These are phyloP conservation scores for Penicillium palitans DNA, from an alignment of 2,329 filamentous ascomycete species.

Conservation along the genomic window DNA sequence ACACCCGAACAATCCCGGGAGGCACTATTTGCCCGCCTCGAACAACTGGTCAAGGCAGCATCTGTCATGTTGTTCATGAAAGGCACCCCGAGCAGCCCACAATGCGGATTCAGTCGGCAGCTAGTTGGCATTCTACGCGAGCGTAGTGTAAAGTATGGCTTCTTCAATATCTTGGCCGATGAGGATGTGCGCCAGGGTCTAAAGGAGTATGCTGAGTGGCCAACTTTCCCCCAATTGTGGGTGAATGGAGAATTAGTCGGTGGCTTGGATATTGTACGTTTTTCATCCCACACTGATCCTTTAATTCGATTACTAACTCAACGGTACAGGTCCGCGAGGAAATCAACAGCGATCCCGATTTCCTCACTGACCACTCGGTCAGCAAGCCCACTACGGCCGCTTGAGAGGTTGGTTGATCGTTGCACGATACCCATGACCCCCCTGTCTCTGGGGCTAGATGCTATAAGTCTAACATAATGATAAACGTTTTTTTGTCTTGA, in stretches of 20 bases:
- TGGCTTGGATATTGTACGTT: slow-evolving; percentile 88
- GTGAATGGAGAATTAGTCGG: slow-evolving; percentile 87
- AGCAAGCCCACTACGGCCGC: slow-evolving; percentile 33
- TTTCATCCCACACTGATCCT: neutral
- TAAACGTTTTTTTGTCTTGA: slow-evolving; percentile 18
- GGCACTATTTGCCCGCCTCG: slow-evolving; percentile 77
- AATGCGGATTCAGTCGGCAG: slow-evolving; percentile 92
- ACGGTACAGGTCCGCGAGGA: slow-evolving; percentile 81
- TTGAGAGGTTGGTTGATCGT: slow-evolving; percentile 13
- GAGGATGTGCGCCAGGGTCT: slow-evolving; percentile 95
- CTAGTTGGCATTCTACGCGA: slow-evolving; percentile 83
- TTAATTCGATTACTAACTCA: slow-evolving; percentile 15
- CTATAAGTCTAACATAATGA: slow-evolving; percentile 20
- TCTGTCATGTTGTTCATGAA: slow-evolving; percentile 99
- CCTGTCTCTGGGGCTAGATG: slow-evolving; percentile 15
- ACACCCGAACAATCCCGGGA: slow-evolving; percentile 67
- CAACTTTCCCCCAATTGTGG: slow-evolving; percentile 95
- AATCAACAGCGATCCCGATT: slow-evolving; percentile 76
- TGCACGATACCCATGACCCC: slow-evolving; percentile 24
- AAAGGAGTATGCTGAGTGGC: slow-evolving; percentile 98
- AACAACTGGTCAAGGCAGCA: slow-evolving; percentile 86
- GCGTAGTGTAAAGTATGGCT: slow-evolving; percentile 90
- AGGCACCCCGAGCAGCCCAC: slow-evolving; percentile 81
- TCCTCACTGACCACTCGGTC: slow-evolving; percentile 71
- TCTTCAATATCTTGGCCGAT: slow-evolving; percentile 98